Percentiles rank a stretch among this genome's conserved stretches.
phyloP scores from a whole-genome alignment of 129 eudicot genomes.

The Flaveria robusta region DNA sequence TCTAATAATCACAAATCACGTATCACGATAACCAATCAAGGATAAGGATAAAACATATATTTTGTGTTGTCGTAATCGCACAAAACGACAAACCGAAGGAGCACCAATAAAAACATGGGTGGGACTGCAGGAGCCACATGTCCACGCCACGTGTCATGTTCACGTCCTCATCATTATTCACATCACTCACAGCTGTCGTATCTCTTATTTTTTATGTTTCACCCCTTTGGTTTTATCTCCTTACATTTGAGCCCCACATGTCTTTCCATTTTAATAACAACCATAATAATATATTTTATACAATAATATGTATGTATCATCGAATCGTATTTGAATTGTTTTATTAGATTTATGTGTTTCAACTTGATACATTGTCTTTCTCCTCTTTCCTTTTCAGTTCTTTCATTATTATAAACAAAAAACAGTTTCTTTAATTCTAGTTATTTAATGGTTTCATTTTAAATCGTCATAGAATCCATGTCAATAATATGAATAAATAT shows the following conservation, averaged over 20 bases:
- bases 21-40: slow-evolving; percentile 4
- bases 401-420: too few relatives aligned
- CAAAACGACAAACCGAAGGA: slow-evolving; percentile 3
- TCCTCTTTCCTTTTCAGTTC: too few relatives aligned
- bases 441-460: too few relatives aligned
- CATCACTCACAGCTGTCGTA: slow-evolving; percentile 12
- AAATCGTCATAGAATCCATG: too few relatives aligned
- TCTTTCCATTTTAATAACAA: background rate
- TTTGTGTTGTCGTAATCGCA: slow-evolving; percentile 13
- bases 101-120: slow-evolving; percentile 29
- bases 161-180: slow-evolving; percentile 26
- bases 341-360: too few relatives aligned
- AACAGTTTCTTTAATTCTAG: too few relatives aligned
- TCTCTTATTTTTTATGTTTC: slow-evolving; percentile 12
- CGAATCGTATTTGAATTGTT: too few relatives aligned
- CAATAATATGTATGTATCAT: too few relatives aligned
- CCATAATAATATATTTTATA: too few relatives aligned
- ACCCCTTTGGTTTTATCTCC: slow-evolving; percentile 5
- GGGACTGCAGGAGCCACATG: slow-evolving; percentile 21
- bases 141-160: slow-evolving; percentile 25
- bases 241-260: background rate
- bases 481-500: too few relatives aligned
- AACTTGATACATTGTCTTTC: too few relatives aligned
- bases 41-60: slow-evolving; percentile 9
- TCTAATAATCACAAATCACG: background rate